These are phyloP conservation scores for Aschersonia sp. DNA, from an alignment of 2,329 filamentous ascomycete genomes.

Conservation along the genomic window DNA sequence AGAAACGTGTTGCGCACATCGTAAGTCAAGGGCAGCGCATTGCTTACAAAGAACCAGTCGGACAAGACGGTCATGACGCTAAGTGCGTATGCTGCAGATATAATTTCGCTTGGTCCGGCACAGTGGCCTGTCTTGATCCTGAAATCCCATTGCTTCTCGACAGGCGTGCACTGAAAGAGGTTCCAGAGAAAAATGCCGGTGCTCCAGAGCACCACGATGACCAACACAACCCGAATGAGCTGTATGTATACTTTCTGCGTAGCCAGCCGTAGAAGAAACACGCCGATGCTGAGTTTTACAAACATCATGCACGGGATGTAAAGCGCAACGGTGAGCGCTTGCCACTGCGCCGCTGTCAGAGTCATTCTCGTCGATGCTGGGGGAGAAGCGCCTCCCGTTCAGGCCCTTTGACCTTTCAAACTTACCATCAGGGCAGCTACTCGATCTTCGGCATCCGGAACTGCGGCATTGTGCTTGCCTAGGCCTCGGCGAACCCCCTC, in stretches of 20 bases:
- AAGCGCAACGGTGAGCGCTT: slow-evolving; percentile 33
- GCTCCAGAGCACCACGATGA: slow-evolving; percentile 30
- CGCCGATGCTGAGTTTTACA: slow-evolving; percentile 39
- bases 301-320: slow-evolving; percentile 41
- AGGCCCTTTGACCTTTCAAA: not conserved
- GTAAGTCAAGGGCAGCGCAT: not conserved
- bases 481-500: slow-evolving; percentile 26
- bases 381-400: not conserved
- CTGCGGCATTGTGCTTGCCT: slow-evolving; percentile 30
- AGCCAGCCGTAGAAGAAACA: slow-evolving; percentile 35
- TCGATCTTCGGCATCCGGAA: slow-evolving; percentile 21
- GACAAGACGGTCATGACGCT: slow-evolving; percentile 36
- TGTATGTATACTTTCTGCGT: slow-evolving; percentile 30
- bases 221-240: slow-evolving; percentile 29
- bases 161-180: slow-evolving; percentile 33
- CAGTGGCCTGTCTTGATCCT: slow-evolving; percentile 27
- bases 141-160: slow-evolving; percentile 37
- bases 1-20: not conserved
- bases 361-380: not conserved
- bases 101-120: slow-evolving; percentile 26
- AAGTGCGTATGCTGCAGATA: slow-evolving; percentile 34
- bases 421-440: slow-evolving; percentile 31
- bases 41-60: slow-evolving; percentile 36
- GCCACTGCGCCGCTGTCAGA: slow-evolving; percentile 21
- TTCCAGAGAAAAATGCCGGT: slow-evolving; percentile 36